These are phyloP conservation scores for Aspergillus baeticus DNA, from an alignment of 495 filamentous ascomycete species.

Conservation along the genomic window DNA sequence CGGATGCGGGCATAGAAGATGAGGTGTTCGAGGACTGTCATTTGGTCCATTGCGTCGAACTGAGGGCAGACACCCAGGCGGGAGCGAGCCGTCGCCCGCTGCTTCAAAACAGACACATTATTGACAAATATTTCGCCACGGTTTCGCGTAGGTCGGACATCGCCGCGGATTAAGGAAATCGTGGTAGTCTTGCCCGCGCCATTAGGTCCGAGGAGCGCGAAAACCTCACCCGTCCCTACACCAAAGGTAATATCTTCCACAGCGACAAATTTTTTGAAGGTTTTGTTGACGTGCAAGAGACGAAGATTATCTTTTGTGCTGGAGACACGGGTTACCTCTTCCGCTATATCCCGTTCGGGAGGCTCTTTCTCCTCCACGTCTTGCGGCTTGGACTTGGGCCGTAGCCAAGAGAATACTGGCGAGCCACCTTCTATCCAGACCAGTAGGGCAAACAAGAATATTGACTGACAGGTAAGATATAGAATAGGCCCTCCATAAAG, in stretches of 20 bases:
- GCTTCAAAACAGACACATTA: constrained; percentile 61
- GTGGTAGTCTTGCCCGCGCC: constrained; percentile 87
- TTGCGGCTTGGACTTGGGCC: constrained; percentile 23
- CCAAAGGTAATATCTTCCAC: constrained; percentile 83
- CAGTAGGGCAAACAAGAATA: constrained; percentile 64
- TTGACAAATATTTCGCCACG: constrained; percentile 74
- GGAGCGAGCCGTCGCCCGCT: constrained; percentile 62
- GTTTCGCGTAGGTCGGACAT: constrained; percentile 61
- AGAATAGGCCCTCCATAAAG: constrained; percentile 78
- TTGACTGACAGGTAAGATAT: constrained; percentile 68
- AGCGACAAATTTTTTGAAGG: constrained; percentile 65
- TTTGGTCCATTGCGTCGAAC: constrained; percentile 57
- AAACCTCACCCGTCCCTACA: constrained; percentile 73
- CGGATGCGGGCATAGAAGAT: constrained; percentile 56
- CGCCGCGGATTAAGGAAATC: constrained; percentile 82
- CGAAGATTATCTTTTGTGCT: constrained; percentile 64
- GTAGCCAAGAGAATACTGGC: constrained; percentile 48
- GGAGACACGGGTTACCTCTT: constrained; percentile 47
- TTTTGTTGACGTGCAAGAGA: constrained; percentile 73
- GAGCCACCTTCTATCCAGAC: constrained; percentile 69
- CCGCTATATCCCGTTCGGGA: constrained; percentile 45
- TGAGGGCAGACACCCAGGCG: constrained; percentile 69
- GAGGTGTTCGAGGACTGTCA: constrained; percentile 56
- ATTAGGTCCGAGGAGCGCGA: constrained; percentile 84
- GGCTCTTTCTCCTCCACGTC: constrained; percentile 46